Base-by-base conservation (phyloP, 225 moss, liverwort and hornwort genomes). In the Anthoceros angustus region DNA sequence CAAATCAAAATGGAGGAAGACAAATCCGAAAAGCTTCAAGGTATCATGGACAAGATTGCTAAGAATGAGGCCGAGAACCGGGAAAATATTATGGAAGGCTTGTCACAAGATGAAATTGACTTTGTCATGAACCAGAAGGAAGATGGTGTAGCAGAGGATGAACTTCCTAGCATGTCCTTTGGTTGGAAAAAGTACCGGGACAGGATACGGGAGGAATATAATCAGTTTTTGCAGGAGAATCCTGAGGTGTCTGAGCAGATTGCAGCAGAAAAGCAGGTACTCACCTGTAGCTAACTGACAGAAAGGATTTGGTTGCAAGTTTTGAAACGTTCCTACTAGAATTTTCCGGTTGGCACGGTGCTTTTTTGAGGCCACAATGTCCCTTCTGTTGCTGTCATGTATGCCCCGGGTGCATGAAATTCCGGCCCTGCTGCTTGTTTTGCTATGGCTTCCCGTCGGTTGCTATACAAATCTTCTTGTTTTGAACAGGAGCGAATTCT, bases 401-500 rank as follows among this genome's bases (percentile, higher is more conserved):
- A 48, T 12, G 46, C 14, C 46, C 18, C 5, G 1, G 5, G 6
- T 18, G 55, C 23, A 18, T 7, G 15, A n/a, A 18, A 55, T 15
- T 15, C 1, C 55, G 55, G 45, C 55, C 14, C 7, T 55, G 10
- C 55, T 55, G 6, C 18, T 18, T n/a, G 55, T 7, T 55, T 9
- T n/a, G 55, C 55, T n/a, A 23, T 55, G 18, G 23, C 18, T 55
- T 4, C 18, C 23, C 14, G 55, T 23, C 14, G 55, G 14, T 7
- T 55, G 32, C 23, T 55, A 18, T 5, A 18, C 55, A 46, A 46
- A 10, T 10, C 16, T 11, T 10, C 45, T 46, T 46, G 45, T 46
- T 46, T 46, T 46, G 45, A 55, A 23, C 82, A 95, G 79, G 82
- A 78, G 64, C 74, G 81, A 61, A 77, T 92, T 70, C 72, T 98